Evolutionary conservation across 2,329 filamentous ascomycete species (phyloP).

Genomic region (Orbilia ellipsospora): DNA sequence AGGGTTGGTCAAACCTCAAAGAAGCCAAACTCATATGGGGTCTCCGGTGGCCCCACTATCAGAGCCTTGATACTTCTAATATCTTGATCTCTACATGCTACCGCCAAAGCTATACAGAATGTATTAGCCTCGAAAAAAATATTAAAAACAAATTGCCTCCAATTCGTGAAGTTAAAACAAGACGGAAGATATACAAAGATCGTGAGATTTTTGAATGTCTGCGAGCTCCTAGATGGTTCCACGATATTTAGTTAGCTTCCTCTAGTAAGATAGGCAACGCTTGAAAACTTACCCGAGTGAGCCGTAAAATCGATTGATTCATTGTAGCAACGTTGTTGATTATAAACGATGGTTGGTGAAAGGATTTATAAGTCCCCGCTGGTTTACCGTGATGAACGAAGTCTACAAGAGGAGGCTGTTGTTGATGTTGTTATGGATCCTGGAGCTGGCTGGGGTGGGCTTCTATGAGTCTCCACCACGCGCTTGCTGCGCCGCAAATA

Average conservation of each 20-base stretch:
- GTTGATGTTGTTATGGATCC: too few species aligned
- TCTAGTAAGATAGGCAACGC: constrained; percentile 48
- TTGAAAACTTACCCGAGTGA: constrained; percentile 75
- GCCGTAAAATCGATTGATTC: constrained; percentile 87
- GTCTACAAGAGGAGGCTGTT: too few species aligned
- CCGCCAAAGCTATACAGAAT: constrained; percentile 75
- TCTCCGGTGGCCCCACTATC: constrained; percentile 91
- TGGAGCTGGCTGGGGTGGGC: too few species aligned
- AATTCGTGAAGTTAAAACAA: background rate
- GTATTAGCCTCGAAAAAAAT: constrained; percentile 40
- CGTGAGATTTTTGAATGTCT: constrained; percentile 82
- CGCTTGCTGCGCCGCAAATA: too few species aligned
- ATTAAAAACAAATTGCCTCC: background rate
- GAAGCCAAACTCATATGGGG: constrained; percentile 96
- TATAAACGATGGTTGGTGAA: too few species aligned
- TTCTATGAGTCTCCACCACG: too few species aligned
- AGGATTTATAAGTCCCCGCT: too few species aligned
- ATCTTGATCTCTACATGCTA: constrained; percentile 86
- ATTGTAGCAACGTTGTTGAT: constrained; percentile 61
- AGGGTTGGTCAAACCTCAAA: constrained; percentile 76
- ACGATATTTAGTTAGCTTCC: constrained; percentile 61
- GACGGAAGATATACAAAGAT: constrained; percentile 74
- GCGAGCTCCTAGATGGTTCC: constrained; percentile 75
- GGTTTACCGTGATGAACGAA: too few species aligned
- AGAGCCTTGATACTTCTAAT: constrained; percentile 87